phyloP scores from a whole-genome alignment of 768 basidiomycete genomes.

The Boletus tylopilopsis region DNA sequence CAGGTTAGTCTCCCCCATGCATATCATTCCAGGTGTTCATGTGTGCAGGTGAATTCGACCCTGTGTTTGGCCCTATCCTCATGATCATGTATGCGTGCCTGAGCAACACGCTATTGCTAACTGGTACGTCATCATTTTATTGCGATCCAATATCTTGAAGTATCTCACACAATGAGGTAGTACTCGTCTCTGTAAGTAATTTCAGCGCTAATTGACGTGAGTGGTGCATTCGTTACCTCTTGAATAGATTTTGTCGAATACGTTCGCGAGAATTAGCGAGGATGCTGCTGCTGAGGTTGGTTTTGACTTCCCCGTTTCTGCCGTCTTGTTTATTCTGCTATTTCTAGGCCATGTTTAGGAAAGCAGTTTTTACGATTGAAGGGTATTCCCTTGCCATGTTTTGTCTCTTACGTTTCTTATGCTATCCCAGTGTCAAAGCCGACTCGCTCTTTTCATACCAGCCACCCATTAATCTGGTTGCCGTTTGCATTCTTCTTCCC shows the following conservation, averaged over 20 bases:
- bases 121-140: constrained; percentile 49
- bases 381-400: constrained; percentile 47
- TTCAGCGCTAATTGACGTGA: background rate
- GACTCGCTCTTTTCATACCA: constrained; percentile 94
- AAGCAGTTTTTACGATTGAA: constrained; percentile 92
- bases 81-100: constrained; percentile 90
- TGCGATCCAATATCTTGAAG: background rate
- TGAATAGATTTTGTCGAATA: constrained; percentile 86
- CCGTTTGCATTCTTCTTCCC: constrained; percentile 83
- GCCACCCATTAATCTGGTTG: constrained; percentile 87
- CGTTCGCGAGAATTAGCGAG: constrained; percentile 89
- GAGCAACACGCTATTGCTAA: constrained; percentile 89
- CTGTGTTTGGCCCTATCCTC: constrained; percentile 84
- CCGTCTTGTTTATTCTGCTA: background rate
- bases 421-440: constrained; percentile 64
- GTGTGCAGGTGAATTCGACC: constrained; percentile 68
- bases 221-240: background rate
- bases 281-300: constrained; percentile 88
- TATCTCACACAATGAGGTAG: constrained; percentile 34
- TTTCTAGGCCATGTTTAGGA: constrained; percentile 85
- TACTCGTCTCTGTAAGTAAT: constrained; percentile 69
- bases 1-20: constrained; percentile 49
- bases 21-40: constrained; percentile 1
- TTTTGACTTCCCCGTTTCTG: background rate
- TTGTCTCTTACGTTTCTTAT: constrained; percentile 5